A percentile compares a stretch with the other conserved stretches of the same genome.
Conservation (phyloP, 345 rosid genomes). For the Hevea brasiliensis region DNA sequence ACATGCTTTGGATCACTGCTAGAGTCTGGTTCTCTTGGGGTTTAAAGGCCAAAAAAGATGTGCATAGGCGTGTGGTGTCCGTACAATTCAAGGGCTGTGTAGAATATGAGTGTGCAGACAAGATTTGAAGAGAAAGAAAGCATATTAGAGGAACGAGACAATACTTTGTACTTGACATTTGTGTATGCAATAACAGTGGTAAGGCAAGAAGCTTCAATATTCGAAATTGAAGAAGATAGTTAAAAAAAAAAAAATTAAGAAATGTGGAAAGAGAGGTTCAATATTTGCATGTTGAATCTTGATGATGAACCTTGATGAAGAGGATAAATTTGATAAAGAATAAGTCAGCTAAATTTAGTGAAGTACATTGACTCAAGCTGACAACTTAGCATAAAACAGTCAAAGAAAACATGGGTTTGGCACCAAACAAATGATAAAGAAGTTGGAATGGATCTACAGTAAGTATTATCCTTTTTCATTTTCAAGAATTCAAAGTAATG, state of each 20-base stretch:
- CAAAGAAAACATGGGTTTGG: neutral
- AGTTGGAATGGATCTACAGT: neutral
- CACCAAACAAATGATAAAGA: constrained; percentile 4
- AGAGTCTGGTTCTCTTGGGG: constrained; percentile 60
- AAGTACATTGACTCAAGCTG: neutral
- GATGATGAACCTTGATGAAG: neutral
- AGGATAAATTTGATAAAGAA: neutral
- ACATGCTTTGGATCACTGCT: constrained; percentile 81
- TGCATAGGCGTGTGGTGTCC: constrained; percentile 75
- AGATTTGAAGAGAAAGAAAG: constrained; percentile 22
- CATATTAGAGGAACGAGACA: constrained; percentile 22
- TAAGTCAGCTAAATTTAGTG: neutral
- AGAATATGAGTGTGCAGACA: constrained; percentile 33
- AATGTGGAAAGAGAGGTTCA: neutral
- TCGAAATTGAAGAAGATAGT: neutral
- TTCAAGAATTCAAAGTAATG: neutral
- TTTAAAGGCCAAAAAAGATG: constrained; percentile 82
- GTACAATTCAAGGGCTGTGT: constrained; percentile 76
- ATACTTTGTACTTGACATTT: constrained; percentile 32
- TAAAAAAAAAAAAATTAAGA: neutral
- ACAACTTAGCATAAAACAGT: neutral
- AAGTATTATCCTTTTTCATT: neutral
- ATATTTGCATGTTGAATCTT: neutral
- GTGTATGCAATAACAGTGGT: neutral
- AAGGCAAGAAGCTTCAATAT: constrained; percentile 4